Evolutionary conservation across 805 yeast species (phyloP), one percentile per base, ranked within the genome.

Genomic region (Pichia rugopelliculosa): DNA sequence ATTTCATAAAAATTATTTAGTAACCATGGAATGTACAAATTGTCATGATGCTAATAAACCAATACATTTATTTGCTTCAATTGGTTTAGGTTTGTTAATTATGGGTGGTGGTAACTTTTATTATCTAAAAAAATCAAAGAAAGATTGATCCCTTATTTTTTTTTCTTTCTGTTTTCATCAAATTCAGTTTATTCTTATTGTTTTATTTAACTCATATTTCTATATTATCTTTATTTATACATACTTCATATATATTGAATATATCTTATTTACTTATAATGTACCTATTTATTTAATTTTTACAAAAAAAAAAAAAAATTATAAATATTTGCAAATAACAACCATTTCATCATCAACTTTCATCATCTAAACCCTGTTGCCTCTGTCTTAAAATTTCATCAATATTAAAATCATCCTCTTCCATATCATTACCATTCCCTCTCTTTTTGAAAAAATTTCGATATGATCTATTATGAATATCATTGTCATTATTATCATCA

Each of bases 351-450:
- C 18, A 15, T 17, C 4, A 17, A 36, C 11, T 18, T 10, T 20
- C 30, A 34, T 54, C 58, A 17, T 59, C 54, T 24, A 68, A 49
- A 9, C 60, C 58, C 36, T 51, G 54, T 54, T 74, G 57, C 46
- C 81, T 62, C 27, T 56, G 50, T 36, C 57, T 53, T n/a, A 65
- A 46, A 39, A 65, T 69, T 40, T 73, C 72, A 38, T 76, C 76
- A 42, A 83, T 76, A 36, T 82, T 79, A 9, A 78, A 70, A 40
- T 79, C 79, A 10, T 70, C 74, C 3, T 25, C 44, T 5, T 25
- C 42, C 12, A 47, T 27, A 3, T 47, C 36, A 4, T 52, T 41
- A 7, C 58, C 56, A 6, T 56, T 52, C 4, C 53, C 4, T 4
- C 12, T 55, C 23, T 56, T 52, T 25, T 60, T 66, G 45, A 71